phyloP scores from a whole-genome alignment of 2,329 filamentous ascomycete genomes.

The Stemphylium lycopersici region DNA sequence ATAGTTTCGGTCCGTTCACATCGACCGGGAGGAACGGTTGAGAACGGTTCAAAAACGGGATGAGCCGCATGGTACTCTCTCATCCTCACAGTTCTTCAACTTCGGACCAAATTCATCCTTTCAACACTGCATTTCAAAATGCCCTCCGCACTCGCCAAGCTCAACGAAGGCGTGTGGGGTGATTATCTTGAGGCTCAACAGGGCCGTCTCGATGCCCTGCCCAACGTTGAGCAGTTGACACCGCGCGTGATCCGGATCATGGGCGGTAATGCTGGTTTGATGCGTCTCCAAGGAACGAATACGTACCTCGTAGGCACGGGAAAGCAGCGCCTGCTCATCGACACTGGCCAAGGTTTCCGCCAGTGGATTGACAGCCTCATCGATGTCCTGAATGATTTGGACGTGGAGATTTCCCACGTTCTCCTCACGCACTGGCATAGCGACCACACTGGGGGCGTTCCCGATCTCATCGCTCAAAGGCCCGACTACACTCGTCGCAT shows the following conservation, averaged over 20 bases:
- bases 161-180: neutral
- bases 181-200: neutral
- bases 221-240: neutral
- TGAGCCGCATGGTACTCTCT: neutral
- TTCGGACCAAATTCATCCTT: neutral
- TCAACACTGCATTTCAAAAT: neutral
- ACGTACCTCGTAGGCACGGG: neutral
- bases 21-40: neutral
- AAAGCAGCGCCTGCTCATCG: neutral
- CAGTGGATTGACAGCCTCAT: slow-evolving; percentile 21
- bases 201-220: neutral
- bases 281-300: slow-evolving; percentile 5
- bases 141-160: neutral
- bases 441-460: slow-evolving; percentile 53
- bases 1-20: neutral
- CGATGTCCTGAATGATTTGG: slow-evolving; percentile 43
- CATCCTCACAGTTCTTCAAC: neutral
- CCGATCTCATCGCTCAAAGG: slow-evolving; percentile 44
- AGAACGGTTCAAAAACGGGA: neutral
- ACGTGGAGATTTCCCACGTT: slow-evolving; percentile 45
- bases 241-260: slow-evolving; percentile 1
- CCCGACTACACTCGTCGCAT: slow-evolving; percentile 33
- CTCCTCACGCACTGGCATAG: slow-evolving; percentile 55
- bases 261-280: slow-evolving; percentile 1
- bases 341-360: neutral